Base-by-base conservation (phyloP, 768 basidiomycete genomes). In the Suillus bovinus region DNA sequence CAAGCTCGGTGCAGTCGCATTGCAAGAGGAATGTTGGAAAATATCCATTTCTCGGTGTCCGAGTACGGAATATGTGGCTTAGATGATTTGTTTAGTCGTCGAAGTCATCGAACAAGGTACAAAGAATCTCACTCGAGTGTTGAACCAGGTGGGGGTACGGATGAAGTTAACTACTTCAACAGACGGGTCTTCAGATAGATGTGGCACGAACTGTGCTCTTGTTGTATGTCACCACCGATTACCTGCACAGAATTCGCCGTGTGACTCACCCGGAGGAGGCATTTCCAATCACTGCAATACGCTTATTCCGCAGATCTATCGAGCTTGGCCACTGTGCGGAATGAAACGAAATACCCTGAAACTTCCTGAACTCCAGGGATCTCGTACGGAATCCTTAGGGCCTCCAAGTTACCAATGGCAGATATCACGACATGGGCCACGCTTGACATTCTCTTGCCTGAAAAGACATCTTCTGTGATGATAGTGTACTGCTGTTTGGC, bases 141-240 rank as follows among this genome's bases (percentile, higher is more conserved):
- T 61, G 64, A 79, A 86, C 86, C 86, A 90, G 62, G 84, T 82
- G 7, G 86, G 86, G 36, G 84, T 86, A 54, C 88, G 77, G 49
- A 71, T 72, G 69, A 88, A 87, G 67, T 90, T 86, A 57, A 84
- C 74, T 17, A 88, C 78, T 52, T 82, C 68, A 7, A 84, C 80
- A 27, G 80, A 79, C 3, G 82, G 76, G 63, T 87, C 84, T 49
- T 72, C 68, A 13, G 84, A 78, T 56, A 88, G 83, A 54, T 73
- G 66, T 10, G 87, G 86, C 22, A 87, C 75, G 54, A 88, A 80
- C 69, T 90, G 89, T 2, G 87, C 85, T 3, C 87, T 88, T 61
- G 17, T 71, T 27, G 38, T 22, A 44, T 42, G 34, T 65, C 38
- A 69, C 31, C 38, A 60, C 47, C 3, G 22, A 39, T 22, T 60